A percentile compares a stretch with the other conserved stretches of the same genome.
Evolutionary conservation across 352 stramenopile genomes (phyloP).

Genomic region (Pythium dissotocum): DNA sequence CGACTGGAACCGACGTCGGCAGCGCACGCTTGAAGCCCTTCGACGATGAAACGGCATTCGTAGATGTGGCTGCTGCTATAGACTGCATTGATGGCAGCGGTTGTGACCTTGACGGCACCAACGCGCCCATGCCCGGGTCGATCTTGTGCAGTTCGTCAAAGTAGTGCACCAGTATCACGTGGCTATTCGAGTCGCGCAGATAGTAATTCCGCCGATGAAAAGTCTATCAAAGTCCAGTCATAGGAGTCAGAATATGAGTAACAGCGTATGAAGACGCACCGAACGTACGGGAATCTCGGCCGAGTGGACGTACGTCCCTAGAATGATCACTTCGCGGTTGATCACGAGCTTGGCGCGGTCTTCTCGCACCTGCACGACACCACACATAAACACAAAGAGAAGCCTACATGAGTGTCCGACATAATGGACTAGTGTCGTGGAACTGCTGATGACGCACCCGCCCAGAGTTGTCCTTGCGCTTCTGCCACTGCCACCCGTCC

Average conservation of each 20-base stretch:
- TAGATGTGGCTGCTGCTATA: neutral
- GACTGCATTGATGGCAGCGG: constrained; percentile 6
- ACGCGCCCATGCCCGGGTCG: constrained; percentile 24
- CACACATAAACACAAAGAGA: neutral
- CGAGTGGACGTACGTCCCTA: constrained; percentile 86
- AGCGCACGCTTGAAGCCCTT: constrained; percentile 49
- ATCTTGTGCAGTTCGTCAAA: constrained; percentile 77
- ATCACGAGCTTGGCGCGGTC: constrained; percentile 86
- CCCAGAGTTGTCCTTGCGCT: constrained; percentile 81
- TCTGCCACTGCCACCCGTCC: constrained; percentile 85
- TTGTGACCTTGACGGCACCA: constrained; percentile 19
- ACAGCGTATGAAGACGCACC: neutral
- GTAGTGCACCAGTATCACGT: constrained; percentile 86
- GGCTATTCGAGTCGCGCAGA: constrained; percentile 62
- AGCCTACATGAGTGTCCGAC: neutral
- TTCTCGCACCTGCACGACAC: constrained; percentile 59
- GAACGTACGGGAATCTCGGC: constrained; percentile 57
- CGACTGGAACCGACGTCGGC: constrained; percentile 4
- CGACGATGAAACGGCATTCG: neutral
- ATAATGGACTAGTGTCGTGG: neutral
- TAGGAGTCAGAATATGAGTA: neutral
- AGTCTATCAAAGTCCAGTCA: constrained; percentile 35
- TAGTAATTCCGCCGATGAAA: constrained; percentile 87
- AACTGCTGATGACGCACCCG: constrained; percentile 35
- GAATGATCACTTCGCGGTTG: constrained; percentile 77